phyloP scores from a whole-genome alignment of 2,329 filamentous ascomycete genomes.

The Alternaria burnsii region DNA sequence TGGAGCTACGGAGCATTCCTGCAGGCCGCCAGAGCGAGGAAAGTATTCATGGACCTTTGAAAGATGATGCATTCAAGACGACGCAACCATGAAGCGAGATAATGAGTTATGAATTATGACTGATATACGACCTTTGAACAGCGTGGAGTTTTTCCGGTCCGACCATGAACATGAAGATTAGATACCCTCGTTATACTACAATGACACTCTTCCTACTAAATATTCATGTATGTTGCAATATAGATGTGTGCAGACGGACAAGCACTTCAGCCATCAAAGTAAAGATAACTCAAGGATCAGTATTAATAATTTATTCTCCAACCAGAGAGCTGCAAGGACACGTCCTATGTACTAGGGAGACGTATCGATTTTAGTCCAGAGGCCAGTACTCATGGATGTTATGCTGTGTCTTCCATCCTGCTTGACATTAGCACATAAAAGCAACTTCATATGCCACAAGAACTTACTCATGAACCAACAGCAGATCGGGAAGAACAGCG shows the following conservation, averaged over 20 bases:
- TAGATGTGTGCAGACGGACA: fast-evolving
- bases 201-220: neutral
- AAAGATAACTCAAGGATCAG: neutral
- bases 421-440: neutral
- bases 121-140: neutral
- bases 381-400: conserved; percentile 29
- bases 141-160: neutral
- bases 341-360: fast-evolving
- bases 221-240: neutral
- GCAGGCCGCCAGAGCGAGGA: conserved; percentile 50
- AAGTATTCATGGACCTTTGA: conserved; percentile 17
- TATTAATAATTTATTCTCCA: neutral
- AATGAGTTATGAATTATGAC: conserved; percentile 22
- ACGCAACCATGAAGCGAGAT: neutral
- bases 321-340: neutral
- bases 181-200: conserved; percentile 13
- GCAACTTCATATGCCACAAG: neutral
- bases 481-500: conserved; percentile 62
- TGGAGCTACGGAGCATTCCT: conserved; percentile 58
- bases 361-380: conserved; percentile 11
- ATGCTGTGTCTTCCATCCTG: conserved; percentile 17
- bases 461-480: conserved; percentile 51
- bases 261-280: neutral
- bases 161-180: neutral
- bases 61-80: neutral